These are phyloP conservation scores for Beta vulgaris DNA, from an alignment of 148 eudicot genomes.

Conservation along the genomic window DNA sequence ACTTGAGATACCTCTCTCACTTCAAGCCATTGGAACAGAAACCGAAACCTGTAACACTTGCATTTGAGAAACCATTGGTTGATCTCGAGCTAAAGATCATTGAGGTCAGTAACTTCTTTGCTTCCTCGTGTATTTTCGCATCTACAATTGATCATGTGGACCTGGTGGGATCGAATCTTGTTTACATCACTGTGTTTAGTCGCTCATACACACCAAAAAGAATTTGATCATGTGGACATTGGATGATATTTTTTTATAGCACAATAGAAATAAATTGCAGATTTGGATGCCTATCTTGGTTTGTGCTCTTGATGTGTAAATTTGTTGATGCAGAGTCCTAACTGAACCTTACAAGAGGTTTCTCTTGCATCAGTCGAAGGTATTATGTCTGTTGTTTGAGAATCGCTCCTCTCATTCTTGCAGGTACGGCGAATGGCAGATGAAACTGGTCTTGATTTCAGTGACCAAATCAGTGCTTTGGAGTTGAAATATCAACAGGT, in stretches of 20 bases:
- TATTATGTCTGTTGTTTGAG: neutral
- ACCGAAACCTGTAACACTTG: conserved; percentile 75
- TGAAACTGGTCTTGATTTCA: conserved; percentile 85
- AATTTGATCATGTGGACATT: too few species aligned
- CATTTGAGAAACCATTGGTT: conserved; percentile 44
- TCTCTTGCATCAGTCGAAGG: neutral
- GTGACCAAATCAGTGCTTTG: conserved; percentile 58
- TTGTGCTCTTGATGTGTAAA: neutral
- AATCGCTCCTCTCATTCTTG: neutral
- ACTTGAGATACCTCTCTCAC: conserved; percentile 55
- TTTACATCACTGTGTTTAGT: too few species aligned
- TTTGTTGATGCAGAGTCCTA: neutral
- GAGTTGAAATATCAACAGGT: conserved; percentile 86
- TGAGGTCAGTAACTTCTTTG: conserved; percentile 38
- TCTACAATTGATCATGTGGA: neutral
- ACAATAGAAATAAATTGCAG: too few species aligned
- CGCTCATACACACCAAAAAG: too few species aligned
- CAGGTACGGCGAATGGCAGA: conserved; percentile 83
- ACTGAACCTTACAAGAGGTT: neutral
- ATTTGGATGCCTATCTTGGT: neutral
- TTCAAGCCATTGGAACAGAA: conserved; percentile 80
- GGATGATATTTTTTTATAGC: too few species aligned
- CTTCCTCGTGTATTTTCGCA: neutral
- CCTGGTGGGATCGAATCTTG: too few species aligned
- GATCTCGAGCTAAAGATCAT: conserved; percentile 57